Evolutionary conservation across 352 stramenopile species (phyloP), one percentile per base, ranked within the genome.

Genomic region (Phytophthora sp.): DNA sequence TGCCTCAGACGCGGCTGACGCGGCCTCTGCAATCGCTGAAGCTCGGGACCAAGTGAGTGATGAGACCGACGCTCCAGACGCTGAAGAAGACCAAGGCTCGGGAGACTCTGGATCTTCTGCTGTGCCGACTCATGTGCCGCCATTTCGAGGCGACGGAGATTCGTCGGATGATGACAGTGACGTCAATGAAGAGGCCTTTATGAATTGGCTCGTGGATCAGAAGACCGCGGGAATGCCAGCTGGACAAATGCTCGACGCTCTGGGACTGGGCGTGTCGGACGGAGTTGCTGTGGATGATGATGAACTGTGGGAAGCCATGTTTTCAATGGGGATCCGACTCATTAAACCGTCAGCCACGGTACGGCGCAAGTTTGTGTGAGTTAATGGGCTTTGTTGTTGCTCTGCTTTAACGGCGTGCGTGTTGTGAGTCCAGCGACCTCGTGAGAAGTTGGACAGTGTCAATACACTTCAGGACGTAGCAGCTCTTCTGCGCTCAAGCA

Each of bases 271-370:
- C 20, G 83, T 94, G 18, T 89, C 84, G n/a, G 86, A 94, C 12
- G 84, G 82, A 41, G 72, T 88, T 11, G 86, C 80, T 1, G 66
- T 94, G 51, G 86, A 93, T 49, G 86, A 94, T 26, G 84, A 93
- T 29, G 86, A 94, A 56, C 66, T 94, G 16, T 94, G 86, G 86
- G 82, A 93, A 74, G 84, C 83, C 16, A 93, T 94, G 73, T 72
- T 94, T 24, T 91, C 86, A 9, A 94, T 94, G 86, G 86, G 86
- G 7, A 87, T 94, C 50, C 84, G 84, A 20, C 73, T 94, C 13
- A 89, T 94, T 46, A 82, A 90, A 55, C 84, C 86, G 15, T 60
- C 74, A 18, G 78, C 86, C 24, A 74, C 81, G 44, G 82, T 88
- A 73, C 46, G 72, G 74, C 24, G 24, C 29, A 13, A 16, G 7